Base-by-base conservation (phyloP, 2,329 filamentous ascomycete genomes). In the Blastomyces parvus region DNA sequence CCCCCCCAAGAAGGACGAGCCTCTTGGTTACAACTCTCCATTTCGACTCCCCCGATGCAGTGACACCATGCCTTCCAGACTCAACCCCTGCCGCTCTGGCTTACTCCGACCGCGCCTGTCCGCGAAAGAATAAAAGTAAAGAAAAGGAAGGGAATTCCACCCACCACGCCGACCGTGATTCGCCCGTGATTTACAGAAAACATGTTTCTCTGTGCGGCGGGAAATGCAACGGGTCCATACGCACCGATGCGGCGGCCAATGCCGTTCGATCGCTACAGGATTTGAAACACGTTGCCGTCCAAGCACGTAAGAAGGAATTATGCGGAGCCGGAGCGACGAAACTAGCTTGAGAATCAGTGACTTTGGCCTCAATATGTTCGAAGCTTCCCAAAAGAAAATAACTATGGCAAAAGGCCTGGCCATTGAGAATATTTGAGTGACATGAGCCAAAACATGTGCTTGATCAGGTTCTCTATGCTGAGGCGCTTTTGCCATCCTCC, bases 201-300 rank as follows among this genome's bases (percentile, higher is more conserved):
- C 56, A 44, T 27, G 38, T 59, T 44, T n/a, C 52, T 30, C n/a
- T 46, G 7, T 9, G 40, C 38, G 13, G 57, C 57, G 36, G 55
- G 38, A 46, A 46, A 30, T 42, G n/a, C 55, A 58, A 25, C 33
- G 22, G 33, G 36, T 25, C n/a, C 36, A 59, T 59, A 33, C 22
- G 17, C 19, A n/a, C 46, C 27, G 19, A 22, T 36, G 33, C 17
- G 44, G 27, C 46, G 46, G 22, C 59, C 19, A 40, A 55, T 61
- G 19, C 59, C 25, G 30, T 42, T 42, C 59, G 46, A 38, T 60
- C 58, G 9, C 11, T 48, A 36, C 58, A 60, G 27, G 55, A 44
- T 53, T 38, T 55, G 48, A 55, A 61, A 61, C 46, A 50, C 48
- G 14, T 33, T 60, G 40, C 30, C 25, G 42, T 60, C 58, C 42